Evolutionary conservation across 2,329 filamentous ascomycete genomes (phyloP), one percentile per base, ranked within the genome.

Genomic region (Colletotrichum zoysiae): DNA sequence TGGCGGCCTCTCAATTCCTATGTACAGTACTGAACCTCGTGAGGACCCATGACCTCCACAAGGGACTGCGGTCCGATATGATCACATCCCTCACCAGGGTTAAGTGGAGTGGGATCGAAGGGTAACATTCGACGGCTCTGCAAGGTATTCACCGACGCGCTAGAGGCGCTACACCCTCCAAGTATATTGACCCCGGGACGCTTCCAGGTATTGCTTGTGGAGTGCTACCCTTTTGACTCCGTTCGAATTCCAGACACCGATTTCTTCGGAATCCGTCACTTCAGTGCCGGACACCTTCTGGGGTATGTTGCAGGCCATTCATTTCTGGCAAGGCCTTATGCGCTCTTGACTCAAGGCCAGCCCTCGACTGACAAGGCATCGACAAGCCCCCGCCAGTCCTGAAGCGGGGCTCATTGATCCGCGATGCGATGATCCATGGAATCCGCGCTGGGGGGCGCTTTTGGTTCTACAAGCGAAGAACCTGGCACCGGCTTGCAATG

Each of bases 401-500:
- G 18, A 18, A 38, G 57, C 23, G 30, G 40, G 30, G 50, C n/a
- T 12, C 26, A 35, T 18, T 33, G 35, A 30, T 44, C 38, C 20
- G 26, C 46, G 46, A 23, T 46, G 20, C 51, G 33, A n/a, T 26
- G 20, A 30, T 18, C 14, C 20, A 56, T 26, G 23, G 5, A 14
- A 50, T 20, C 46, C 20, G 44, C 44, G 53, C 33, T 74, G 67
- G 67, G 33, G 63, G 44, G 60, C 72, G 61, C 80, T 79, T 51
- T 40, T 66, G 66, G 65, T 23, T 75, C 74, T 77, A 90, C 75
- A 91, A 79, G 72, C 85, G 85, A 76, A 90, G 80, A 64, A 90
- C 85, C 78, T 90, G 87, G 76, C 86, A 89, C 74, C 88, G 87
- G 80, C 89, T 91, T 71, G 82, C 84, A 74, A 93, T 90, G 30